Base-by-base conservation (phyloP, 805 yeast genomes). In the Candida oleophila region DNA sequence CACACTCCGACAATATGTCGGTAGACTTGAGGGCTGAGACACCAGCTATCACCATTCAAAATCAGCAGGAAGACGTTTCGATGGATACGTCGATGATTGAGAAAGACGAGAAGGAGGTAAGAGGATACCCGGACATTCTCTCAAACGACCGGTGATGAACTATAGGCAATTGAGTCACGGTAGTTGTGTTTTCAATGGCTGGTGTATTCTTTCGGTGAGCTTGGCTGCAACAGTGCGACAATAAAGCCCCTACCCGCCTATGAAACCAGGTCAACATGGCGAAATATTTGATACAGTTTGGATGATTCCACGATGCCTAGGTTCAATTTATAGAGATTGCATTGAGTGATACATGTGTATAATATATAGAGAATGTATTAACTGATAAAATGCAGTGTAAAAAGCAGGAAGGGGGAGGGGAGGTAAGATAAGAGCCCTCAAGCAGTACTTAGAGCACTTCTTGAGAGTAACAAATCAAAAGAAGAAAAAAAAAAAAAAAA, bases 1-100 rank as follows among this genome's bases (percentile, higher is more conserved):
- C 64, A 18, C 47, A 48, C 8, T 49, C 62, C 2, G 69, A 64
- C 22, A 64, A 61, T 44, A 61, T 62, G 64, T 55, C 66, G 14
- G 57, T 64, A 4, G 71, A 64, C 46, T 44, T 61, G 39, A 49
- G 54, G 8, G 48, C 50, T 9, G 38, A 48, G 5, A 18, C 32
- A n/a, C 38, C 45, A 16, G 22, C 14, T 9, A 30, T 14, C 22
- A 21, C 19, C 22, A 21, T 15, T 12, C 15, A 12, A 22, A 30
- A 38, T n/a, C 22, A 38, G 7, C 22, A 7, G 22, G 39, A 12
- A 4, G 43, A 41, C 15, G 43, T 41, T 7, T 30, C 37, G 14
- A 41, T 41, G 43, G 45, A 42, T 22, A 22, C 35, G 4, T 22
- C 39, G 11, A 35, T 35, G 40, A 19, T 12, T n/a, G 45, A 42